These are phyloP conservation scores for Pelargonium cotyledonis DNA, from an alignment of 441 rosid species.

Conservation along the genomic window DNA sequence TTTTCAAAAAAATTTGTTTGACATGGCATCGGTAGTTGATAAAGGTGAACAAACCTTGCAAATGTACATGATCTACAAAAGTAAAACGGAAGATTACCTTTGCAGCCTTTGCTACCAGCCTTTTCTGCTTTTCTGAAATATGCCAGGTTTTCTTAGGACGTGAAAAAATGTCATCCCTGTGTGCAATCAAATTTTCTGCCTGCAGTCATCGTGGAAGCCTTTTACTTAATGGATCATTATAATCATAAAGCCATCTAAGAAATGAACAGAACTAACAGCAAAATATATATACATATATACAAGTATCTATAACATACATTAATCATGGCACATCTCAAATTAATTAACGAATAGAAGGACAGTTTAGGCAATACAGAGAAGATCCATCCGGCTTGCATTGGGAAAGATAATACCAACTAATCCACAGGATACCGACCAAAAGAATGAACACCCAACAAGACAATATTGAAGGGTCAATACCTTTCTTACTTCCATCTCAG, in stretches of 20 bases:
- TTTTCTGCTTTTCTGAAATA: slow-evolving; percentile 84
- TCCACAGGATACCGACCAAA: not conserved
- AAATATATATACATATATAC: not conserved
- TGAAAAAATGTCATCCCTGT: slow-evolving; percentile 75
- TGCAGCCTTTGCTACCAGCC: slow-evolving; percentile 53
- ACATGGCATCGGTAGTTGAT: not conserved
- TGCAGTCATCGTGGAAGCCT: slow-evolving; percentile 25
- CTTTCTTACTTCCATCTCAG: slow-evolving; percentile 96
- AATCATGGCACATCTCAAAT: not conserved
- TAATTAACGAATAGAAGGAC: not conserved
- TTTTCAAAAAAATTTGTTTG: not conserved
- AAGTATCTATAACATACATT: not conserved
- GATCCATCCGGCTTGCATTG: not conserved
- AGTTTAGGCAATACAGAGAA: not conserved
- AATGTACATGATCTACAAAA: slow-evolving; percentile 7
- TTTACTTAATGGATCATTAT: not conserved
- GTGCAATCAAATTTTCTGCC: slow-evolving; percentile 92
- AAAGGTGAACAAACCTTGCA: not conserved
- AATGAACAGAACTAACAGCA: not conserved
- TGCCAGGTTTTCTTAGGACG: slow-evolving; percentile 98
- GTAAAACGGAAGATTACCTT: slow-evolving; percentile 38
- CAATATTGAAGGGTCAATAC: slow-evolving; percentile 28
- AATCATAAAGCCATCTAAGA: not conserved
- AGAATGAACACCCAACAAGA: not conserved
- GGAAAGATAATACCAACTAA: not conserved